Percentiles rank a stretch among this genome's conserved stretches.
Evolutionary conservation across 2,329 filamentous ascomycete genomes (phyloP).

Genomic region (Phyllosticta ampelicida): DNA sequence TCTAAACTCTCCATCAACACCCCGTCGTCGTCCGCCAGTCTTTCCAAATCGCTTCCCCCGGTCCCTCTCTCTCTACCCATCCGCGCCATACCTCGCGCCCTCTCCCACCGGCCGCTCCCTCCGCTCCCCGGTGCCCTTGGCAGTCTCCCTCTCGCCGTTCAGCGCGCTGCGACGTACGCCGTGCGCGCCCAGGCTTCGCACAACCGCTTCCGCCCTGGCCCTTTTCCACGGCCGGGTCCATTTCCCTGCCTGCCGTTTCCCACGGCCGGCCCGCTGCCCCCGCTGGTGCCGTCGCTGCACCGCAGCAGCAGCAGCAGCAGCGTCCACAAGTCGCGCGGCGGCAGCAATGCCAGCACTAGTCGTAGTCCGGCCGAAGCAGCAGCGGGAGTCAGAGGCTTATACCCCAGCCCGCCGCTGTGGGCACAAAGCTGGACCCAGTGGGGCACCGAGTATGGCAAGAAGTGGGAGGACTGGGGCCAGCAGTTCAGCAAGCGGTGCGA

Average conservation of each 20-base stretch:
- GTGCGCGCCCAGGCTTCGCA: not conserved
- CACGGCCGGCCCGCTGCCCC: not conserved
- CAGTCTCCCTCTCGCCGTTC: not conserved
- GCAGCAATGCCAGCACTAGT: not conserved
- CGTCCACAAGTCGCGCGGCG: constrained; percentile 11
- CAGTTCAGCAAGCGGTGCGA: constrained; percentile 20
- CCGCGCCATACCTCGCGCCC: not conserved
- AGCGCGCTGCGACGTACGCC: not conserved
- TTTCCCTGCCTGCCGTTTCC: not conserved
- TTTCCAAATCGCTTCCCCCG: not conserved
- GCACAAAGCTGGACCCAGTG: constrained; percentile 12
- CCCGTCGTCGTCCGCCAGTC: not conserved
- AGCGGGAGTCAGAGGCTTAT: not conserved
- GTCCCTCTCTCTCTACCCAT: not conserved
- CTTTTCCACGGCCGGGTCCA: not conserved
- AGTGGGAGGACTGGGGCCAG: constrained; percentile 20
- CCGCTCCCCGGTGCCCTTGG: not conserved
- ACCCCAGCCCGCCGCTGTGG: not conserved
- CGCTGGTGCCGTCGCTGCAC: not conserved
- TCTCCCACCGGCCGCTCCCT: not conserved
- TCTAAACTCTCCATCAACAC: not conserved
- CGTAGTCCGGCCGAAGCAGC: not conserved
- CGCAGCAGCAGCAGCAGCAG: not conserved
- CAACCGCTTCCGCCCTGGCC: not conserved
- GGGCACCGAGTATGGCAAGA: constrained; percentile 25